phyloP scores from a whole-genome alignment of 768 basidiomycete species.

The Psilocybe cyanescens region DNA sequence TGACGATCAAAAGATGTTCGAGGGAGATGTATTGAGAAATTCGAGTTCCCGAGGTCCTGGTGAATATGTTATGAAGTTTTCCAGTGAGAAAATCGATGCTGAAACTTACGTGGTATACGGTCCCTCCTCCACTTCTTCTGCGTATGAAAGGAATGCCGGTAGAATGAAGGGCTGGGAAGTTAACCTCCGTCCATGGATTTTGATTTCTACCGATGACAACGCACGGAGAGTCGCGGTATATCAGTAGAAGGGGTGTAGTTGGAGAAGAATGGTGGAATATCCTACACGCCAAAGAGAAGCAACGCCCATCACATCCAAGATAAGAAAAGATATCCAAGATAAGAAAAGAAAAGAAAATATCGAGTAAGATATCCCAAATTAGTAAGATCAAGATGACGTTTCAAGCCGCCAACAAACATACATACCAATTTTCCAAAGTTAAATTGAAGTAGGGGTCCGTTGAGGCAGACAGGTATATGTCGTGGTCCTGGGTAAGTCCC shows the following conservation, averaged over 20 bases:
- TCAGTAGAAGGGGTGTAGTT: slow-evolving; percentile 72
- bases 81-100: not conserved
- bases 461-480: slow-evolving; percentile 29
- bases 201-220: slow-evolving; percentile 96
- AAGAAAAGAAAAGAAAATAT: not conserved
- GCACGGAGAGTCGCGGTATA: slow-evolving; percentile 89
- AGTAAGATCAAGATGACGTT: not conserved
- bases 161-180: slow-evolving; percentile 58
- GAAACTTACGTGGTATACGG: slow-evolving; percentile 87
- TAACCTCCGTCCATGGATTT: slow-evolving; percentile 98
- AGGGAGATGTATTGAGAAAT: slow-evolving; percentile 93
- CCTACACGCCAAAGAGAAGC: slow-evolving; percentile 24
- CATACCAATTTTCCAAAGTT: slow-evolving; percentile 30
- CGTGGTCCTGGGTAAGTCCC: slow-evolving; percentile 15
- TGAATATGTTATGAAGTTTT: not conserved
- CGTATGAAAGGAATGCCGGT: slow-evolving; percentile 76
- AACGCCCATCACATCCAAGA: no score
- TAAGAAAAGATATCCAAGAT: not conserved
- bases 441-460: slow-evolving; percentile 31
- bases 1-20: slow-evolving; percentile 79
- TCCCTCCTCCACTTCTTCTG: slow-evolving; percentile 90
- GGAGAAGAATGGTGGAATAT: slow-evolving; percentile 75
- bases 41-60: slow-evolving; percentile 96
- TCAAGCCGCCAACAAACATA: slow-evolving; percentile 1
- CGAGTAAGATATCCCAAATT: not conserved